Evolutionary conservation across 768 basidiomycete genomes (phyloP).

Genomic region (Trametes cingulata): DNA sequence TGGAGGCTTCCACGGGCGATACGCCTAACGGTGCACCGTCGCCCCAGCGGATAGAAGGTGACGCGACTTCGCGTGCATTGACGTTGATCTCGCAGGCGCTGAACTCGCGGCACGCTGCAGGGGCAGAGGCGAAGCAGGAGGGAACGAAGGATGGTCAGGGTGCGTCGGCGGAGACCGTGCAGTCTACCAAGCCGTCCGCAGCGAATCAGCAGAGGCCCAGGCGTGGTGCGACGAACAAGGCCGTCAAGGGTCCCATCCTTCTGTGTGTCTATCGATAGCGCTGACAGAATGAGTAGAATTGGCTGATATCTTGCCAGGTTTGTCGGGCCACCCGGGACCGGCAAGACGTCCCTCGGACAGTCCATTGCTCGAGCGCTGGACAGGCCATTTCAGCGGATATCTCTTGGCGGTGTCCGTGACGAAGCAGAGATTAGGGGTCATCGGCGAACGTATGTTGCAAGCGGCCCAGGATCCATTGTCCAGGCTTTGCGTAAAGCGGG

Average conservation of each 20-base stretch:
- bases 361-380: constrained; percentile 82
- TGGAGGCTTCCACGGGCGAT: constrained; percentile 8
- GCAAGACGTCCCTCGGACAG: constrained; percentile 90
- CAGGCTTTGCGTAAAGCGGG: constrained; percentile 87
- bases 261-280: constrained; percentile 40
- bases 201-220: neutral
- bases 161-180: neutral
- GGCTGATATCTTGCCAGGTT: constrained; percentile 46
- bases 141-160: neutral
- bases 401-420: constrained; percentile 89
- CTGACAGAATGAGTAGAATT: too few relatives aligned
- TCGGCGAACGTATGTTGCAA: constrained; percentile 87
- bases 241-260: constrained; percentile 72
- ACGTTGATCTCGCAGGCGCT: constrained; percentile 17
- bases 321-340: constrained; percentile 88
- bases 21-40: constrained; percentile 13
- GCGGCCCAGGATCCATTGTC: constrained; percentile 81
- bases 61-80: constrained; percentile 19
- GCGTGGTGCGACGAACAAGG: constrained; percentile 14
- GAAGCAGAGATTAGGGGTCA: constrained; percentile 86
- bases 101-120: constrained; percentile 17
- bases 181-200: neutral
- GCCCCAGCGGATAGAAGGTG: constrained; percentile 17
- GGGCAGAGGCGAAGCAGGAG: constrained; percentile 1
- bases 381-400: constrained; percentile 89